Conservation (phyloP, 129 eudicot species). For the Apium graveolens region DNA sequence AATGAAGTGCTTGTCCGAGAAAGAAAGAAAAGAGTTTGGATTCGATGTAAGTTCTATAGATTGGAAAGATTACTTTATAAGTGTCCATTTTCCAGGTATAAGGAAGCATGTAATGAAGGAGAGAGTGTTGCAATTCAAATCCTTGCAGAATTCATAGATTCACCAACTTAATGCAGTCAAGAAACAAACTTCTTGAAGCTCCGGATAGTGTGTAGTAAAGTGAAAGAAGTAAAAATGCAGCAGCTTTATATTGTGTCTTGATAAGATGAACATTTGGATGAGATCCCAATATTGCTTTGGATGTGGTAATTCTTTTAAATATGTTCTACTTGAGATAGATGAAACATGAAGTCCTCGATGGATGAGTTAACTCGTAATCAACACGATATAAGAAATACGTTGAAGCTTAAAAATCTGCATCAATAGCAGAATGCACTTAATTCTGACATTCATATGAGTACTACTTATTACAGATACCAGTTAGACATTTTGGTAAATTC, state of each 20-base stretch:
- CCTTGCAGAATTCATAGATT: too few species aligned
- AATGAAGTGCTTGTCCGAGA: neutral
- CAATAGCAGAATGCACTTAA: neutral
- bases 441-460: neutral
- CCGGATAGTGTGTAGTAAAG: too few species aligned
- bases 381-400: too few species aligned
- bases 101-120: conserved; percentile 1
- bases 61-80: neutral
- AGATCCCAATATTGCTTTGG: neutral
- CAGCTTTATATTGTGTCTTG: too few species aligned
- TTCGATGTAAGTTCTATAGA: neutral
- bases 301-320: neutral
- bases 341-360: too few species aligned
- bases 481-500: neutral
- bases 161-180: too few species aligned
- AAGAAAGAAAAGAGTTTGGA: conserved; percentile 2
- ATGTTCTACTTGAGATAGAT: neutral
- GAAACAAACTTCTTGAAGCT: conserved; percentile 8
- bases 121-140: neutral
- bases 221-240: too few species aligned
- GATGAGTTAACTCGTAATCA: too few species aligned
- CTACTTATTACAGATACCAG: neutral
- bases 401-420: neutral
- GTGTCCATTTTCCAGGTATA: neutral
- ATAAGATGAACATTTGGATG: neutral